These are phyloP conservation scores for Tulasnella sp. DNA, from an alignment of 768 basidiomycete genomes.

Conservation along the genomic window DNA sequence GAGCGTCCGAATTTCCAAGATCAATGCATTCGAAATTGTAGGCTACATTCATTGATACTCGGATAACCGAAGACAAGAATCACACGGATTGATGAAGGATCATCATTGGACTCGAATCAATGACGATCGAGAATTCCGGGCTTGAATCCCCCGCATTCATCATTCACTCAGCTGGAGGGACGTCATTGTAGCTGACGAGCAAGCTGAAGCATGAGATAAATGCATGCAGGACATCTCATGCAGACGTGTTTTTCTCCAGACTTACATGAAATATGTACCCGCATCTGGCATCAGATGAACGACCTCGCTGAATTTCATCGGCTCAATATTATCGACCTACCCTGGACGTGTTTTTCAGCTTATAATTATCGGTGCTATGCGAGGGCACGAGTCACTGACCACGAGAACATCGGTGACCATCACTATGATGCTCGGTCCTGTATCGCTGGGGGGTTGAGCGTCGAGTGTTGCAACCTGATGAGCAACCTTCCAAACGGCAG, in stretches of 20 bases:
- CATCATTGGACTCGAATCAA: too few species aligned
- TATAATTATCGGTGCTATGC: not conserved
- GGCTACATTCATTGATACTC: too few species aligned
- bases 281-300: slow-evolving; percentile 84
- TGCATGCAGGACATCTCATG: too few species aligned
- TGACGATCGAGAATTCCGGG: too few species aligned
- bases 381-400: slow-evolving; percentile 42
- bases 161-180: slow-evolving; percentile 83
- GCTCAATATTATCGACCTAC: slow-evolving; percentile 72
- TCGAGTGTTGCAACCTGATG: slow-evolving; percentile 78
- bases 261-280: slow-evolving; percentile 74
- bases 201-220: too few species aligned
- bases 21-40: too few species aligned
- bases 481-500: slow-evolving; percentile 70
- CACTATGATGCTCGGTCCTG: slow-evolving; percentile 51
- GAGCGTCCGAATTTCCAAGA: too few species aligned
- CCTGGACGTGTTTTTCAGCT: slow-evolving; percentile 8
- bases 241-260: too few species aligned
- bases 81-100: too few species aligned
- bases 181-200: slow-evolving; percentile 61
- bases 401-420: slow-evolving; percentile 79
- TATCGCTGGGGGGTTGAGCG: slow-evolving; percentile 67
- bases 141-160: not conserved
- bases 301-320: slow-evolving; percentile 82
- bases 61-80: too few species aligned